phyloP scores from a whole-genome alignment of 2,329 filamentous ascomycete species.

The Fonsecaea nubica region DNA sequence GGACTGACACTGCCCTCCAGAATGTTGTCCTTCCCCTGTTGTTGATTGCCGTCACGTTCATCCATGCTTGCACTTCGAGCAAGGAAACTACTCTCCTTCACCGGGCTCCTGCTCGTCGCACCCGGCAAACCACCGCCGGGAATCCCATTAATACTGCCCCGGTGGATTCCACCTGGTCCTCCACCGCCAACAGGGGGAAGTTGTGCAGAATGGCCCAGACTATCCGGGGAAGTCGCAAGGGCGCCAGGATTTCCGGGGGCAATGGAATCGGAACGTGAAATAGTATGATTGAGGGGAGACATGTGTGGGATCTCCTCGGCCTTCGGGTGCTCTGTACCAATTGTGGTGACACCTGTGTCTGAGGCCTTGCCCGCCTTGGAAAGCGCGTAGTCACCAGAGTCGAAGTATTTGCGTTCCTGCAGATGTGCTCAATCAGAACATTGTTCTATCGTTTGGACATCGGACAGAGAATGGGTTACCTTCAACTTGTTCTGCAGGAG shows the following conservation, averaged over 20 bases:
- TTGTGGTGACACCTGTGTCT: conserved; percentile 88
- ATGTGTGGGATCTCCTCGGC: conserved; percentile 94
- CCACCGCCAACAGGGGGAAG: not conserved
- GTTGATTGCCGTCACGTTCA: conserved; percentile 45
- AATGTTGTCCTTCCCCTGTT: conserved; percentile 53
- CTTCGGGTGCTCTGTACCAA: conserved; percentile 92
- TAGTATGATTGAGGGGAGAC: conserved; percentile 62
- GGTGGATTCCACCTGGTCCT: conserved; percentile 46
- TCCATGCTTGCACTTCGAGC: conserved; percentile 79
- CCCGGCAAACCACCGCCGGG: conserved; percentile 39
- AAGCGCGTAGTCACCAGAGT: conserved; percentile 94
- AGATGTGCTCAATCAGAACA: conserved; percentile 7
- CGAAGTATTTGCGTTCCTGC: conserved; percentile 95
- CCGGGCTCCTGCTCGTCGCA: conserved; percentile 73
- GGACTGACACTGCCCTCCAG: conserved; percentile 51
- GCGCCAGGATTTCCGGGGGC: conserved; percentile 29
- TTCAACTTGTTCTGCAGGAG: conserved; percentile 98
- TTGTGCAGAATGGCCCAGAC: conserved; percentile 39
- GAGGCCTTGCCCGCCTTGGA: conserved; percentile 97
- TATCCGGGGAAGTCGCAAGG: conserved; percentile 37
- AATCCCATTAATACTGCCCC: conserved; percentile 55
- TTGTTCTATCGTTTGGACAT: not conserved
- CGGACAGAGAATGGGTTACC: conserved; percentile 50
- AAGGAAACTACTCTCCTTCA: conserved; percentile 89
- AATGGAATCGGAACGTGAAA: conserved; percentile 53